Conservation (phyloP, 2,329 filamentous ascomycete genomes). For the Aspergillus arachidicola region DNA sequence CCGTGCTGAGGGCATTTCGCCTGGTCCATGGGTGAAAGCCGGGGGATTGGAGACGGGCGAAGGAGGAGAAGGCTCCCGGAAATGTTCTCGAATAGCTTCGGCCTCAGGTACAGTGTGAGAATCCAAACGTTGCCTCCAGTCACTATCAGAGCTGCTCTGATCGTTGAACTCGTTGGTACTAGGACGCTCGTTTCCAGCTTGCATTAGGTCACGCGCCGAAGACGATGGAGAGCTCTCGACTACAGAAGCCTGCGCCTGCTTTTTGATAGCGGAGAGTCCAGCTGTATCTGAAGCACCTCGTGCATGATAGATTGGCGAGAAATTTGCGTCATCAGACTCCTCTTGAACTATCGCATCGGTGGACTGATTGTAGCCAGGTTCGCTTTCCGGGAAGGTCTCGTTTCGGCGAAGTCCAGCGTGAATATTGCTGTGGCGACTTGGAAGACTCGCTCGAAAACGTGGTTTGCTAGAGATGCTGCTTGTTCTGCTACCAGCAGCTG, state of each 20-base stretch:
- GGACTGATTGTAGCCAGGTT: slow-evolving; percentile 37
- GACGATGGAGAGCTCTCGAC: slow-evolving; percentile 39
- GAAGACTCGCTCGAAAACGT: slow-evolving; percentile 41
- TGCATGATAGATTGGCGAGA: slow-evolving; percentile 27
- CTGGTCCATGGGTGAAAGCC: slow-evolving; percentile 74
- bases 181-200: slow-evolving; percentile 24
- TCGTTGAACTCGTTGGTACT: slow-evolving; percentile 32
- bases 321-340: slow-evolving; percentile 24
- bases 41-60: slow-evolving; percentile 79
- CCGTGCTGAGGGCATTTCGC: slow-evolving; percentile 67
- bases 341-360: slow-evolving; percentile 38
- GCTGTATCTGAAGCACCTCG: slow-evolving; percentile 38
- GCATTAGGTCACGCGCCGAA: slow-evolving; percentile 38
- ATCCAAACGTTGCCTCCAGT: slow-evolving; percentile 27
- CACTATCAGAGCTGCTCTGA: slow-evolving; percentile 46
- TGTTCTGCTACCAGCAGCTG: slow-evolving; percentile 42
- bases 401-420: slow-evolving; percentile 34
- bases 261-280: slow-evolving; percentile 21
- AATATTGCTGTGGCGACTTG: slow-evolving; percentile 37
- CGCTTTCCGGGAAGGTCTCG: slow-evolving; percentile 20
- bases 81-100: slow-evolving; percentile 37
- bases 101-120: slow-evolving; percentile 15
- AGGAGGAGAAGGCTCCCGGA: slow-evolving; percentile 61
- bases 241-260: slow-evolving; percentile 20
- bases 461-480: slow-evolving; percentile 60